phyloP scores from a whole-genome alignment of 2,329 filamentous ascomycete species.

The Laburnicola sp. region DNA sequence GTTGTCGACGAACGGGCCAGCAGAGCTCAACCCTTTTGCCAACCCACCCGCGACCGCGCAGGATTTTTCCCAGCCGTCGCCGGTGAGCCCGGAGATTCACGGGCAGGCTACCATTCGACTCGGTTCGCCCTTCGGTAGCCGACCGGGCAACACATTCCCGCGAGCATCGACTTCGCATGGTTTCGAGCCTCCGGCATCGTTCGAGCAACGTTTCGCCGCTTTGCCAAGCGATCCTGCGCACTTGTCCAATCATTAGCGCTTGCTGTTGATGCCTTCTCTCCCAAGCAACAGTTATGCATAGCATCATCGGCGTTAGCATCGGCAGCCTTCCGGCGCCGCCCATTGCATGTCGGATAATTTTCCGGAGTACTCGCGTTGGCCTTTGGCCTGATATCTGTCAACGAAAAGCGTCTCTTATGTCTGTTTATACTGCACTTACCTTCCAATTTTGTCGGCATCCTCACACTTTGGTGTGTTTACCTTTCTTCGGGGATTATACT shows the following conservation, averaged over 20 bases:
- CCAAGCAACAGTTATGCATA: conserved; percentile 27
- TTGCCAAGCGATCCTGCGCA: conserved; percentile 29
- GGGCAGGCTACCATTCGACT: conserved; percentile 50
- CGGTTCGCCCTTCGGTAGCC: conserved; percentile 52
- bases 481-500: conserved; percentile 20
- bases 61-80: conserved; percentile 30
- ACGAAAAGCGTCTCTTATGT: conserved; percentile 41
- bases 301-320: conserved; percentile 42
- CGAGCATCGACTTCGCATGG: conserved; percentile 45
- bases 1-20: conserved; percentile 57
- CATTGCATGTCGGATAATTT: conserved; percentile 23
- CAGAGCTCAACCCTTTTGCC: conserved; percentile 36
- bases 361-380: conserved; percentile 25
- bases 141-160: conserved; percentile 52
- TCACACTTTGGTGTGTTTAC: conserved; percentile 17
- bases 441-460: conserved; percentile 19
- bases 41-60: conserved; percentile 25
- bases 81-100: conserved; percentile 21
- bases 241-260: conserved; percentile 27
- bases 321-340: conserved; percentile 24
- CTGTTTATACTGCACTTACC: conserved; percentile 28
- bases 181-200: conserved; percentile 44
- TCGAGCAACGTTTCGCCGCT: conserved; percentile 45
- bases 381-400: conserved; percentile 22
- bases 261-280: conserved; percentile 19